phyloP scores from a whole-genome alignment of 331 rosid genomes.

The Pyracantha coccinea region DNA sequence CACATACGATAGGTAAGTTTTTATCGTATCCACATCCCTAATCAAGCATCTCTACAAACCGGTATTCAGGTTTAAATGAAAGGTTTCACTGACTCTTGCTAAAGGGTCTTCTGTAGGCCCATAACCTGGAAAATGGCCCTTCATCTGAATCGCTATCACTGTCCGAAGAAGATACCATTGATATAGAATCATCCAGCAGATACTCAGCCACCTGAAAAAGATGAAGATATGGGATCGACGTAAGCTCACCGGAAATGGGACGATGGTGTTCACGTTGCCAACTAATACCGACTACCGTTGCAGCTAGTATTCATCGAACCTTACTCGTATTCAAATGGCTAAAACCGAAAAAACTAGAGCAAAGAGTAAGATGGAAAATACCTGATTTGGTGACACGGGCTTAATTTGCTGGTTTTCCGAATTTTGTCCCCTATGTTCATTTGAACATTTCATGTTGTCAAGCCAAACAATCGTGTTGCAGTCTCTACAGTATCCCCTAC shows the following conservation, averaged over 20 bases:
- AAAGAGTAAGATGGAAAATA: constrained; percentile 14
- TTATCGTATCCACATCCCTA: background rate
- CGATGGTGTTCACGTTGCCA: background rate
- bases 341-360: background rate
- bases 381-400: constrained; percentile 53
- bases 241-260: background rate
- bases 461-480: constrained; percentile 71
- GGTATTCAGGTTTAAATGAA: background rate
- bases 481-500: constrained; percentile 64
- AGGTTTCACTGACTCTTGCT: background rate
- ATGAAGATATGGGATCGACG: background rate
- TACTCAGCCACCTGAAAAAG: constrained; percentile 56
- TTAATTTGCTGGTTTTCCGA: constrained; percentile 38
- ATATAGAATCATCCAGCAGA: constrained; percentile 39
- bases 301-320: background rate
- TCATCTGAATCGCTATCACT: constrained; percentile 71
- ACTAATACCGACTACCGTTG: background rate
- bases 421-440: constrained; percentile 21
- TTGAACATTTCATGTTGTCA: constrained; percentile 50
- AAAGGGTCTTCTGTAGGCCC: constrained; percentile 53
- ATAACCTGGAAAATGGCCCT: constrained; percentile 36
- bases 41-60: background rate
- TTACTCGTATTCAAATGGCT: background rate
- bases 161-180: constrained; percentile 47
- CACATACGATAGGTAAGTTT: no score